Evolutionary conservation across 208 protist species (phyloP).

Genomic region (Acanthamoeba sp.): DNA sequence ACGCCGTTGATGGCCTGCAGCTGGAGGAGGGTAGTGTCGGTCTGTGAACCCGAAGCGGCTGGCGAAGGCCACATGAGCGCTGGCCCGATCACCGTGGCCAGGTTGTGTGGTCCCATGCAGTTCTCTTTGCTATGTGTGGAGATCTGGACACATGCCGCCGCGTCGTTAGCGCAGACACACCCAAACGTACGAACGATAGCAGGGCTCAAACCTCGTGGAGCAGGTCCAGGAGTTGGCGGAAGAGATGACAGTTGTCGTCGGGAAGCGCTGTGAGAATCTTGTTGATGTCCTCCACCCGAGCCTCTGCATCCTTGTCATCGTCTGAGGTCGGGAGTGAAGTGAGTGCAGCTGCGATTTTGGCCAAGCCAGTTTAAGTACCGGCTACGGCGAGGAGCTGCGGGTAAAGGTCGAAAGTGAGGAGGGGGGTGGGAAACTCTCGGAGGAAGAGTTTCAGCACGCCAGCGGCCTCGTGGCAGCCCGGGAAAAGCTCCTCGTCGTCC

Average conservation of each 20-base stretch:
- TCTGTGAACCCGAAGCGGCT: not conserved
- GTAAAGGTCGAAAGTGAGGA: constrained; percentile 47
- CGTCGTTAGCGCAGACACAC: not conserved
- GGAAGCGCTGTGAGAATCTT: not conserved
- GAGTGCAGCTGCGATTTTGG: not conserved
- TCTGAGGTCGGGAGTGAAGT: not conserved
- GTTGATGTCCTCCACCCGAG: not conserved
- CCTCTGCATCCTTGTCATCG: not conserved
- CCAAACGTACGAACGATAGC: not conserved
- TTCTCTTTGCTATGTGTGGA: constrained; percentile 25
- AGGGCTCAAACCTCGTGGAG: not conserved
- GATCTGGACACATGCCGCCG: not conserved
- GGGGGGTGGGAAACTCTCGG: constrained; percentile 3
- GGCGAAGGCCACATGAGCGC: constrained; percentile 37
- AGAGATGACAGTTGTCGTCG: constrained; percentile 21
- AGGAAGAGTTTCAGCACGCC: constrained; percentile 58
- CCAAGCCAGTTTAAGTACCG: not conserved
- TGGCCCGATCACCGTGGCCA: constrained; percentile 46
- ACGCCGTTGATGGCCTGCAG: constrained; percentile 52
- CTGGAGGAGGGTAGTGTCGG: not conserved
- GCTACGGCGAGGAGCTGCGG: not conserved
- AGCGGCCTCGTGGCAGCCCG: constrained; percentile 15
- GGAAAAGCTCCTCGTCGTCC: constrained; percentile 11
- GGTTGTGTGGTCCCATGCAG: constrained; percentile 56
- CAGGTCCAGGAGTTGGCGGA: not conserved